Evolutionary conservation across 108 stramenopile species (phyloP), one percentile per base, ranked within the genome.

Genomic region (Nitzschia sp.): DNA sequence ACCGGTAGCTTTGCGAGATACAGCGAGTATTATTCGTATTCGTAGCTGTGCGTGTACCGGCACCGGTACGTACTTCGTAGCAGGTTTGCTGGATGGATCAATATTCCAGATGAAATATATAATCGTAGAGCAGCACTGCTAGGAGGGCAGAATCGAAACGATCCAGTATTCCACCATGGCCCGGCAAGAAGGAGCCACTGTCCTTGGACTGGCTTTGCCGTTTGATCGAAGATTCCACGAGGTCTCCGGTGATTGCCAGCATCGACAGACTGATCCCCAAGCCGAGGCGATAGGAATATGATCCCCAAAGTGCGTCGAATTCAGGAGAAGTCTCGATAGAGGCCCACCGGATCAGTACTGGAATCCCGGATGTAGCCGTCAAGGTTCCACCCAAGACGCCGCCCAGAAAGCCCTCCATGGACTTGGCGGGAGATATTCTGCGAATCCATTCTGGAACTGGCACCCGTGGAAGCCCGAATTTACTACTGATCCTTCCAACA

Each of bases 81-180:
- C n/a, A n/a, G n/a, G n/a, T n/a, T n/a, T n/a, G n/a, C n/a, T n/a
- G n/a, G n/a, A 6, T 41, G 38, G 6, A 41, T 41, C 38, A 41
- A 41, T 13, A 13, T 41, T 13, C 38, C 38, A 41, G 38, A 41
- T 9, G 38, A 9, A 50, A 50, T 17, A 58, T 3, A 13, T 55
- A 50, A 11, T 16, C 26, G 44, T 90, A 93, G 15, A 86, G 72
- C 30, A 90, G 53, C 32, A 85, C 85, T 2, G 89, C 80, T 45
- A 87, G 53, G 13, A 91, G 71, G 11, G 85, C 65, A 6, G 88
- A 89, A 76, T 94, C 92, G 66, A 94, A 94, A 60, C 92, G 77
- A 83, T 94, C 92, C 53, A 94, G 63, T 21, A 94, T 81, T 0
- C 92, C 92, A 6, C 92, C 92, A 73, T 94, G 92, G 2, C 92